These are phyloP conservation scores for Tricholomella constricta DNA, from an alignment of 768 basidiomycete species.

Conservation along the genomic window DNA sequence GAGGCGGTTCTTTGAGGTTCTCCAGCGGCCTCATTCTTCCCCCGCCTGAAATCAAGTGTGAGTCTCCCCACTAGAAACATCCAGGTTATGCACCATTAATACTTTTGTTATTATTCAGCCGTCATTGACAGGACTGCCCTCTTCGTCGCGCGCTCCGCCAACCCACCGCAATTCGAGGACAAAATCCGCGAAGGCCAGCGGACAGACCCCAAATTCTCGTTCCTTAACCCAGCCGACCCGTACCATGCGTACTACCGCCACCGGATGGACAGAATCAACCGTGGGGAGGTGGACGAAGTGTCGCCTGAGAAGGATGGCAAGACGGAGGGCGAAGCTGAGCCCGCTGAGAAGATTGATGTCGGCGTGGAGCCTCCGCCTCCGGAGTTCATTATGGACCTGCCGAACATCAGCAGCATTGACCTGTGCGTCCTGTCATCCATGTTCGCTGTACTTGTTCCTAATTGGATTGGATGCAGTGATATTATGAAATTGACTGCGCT, in stretches of 20 bases:
- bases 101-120: constrained; percentile 43
- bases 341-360: constrained; percentile 56
- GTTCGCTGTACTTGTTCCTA: constrained; percentile 1
- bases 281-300: constrained; percentile 72
- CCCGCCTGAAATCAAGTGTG: constrained; percentile 93
- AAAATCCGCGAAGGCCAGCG: constrained; percentile 97
- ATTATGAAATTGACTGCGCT: constrained; percentile 96
- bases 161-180: constrained; percentile 92
- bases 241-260: constrained; percentile 99
- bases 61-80: constrained; percentile 46
- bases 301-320: constrained; percentile 48
- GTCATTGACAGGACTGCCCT: constrained; percentile 95
- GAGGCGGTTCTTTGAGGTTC: constrained; percentile 50
- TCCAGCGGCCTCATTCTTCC: constrained; percentile 90
- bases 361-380: constrained; percentile 77
- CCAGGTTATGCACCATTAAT: constrained; percentile 5
- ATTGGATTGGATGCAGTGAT: constrained; percentile 55
- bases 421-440: constrained; percentile 60
- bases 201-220: constrained; percentile 97
- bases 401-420: constrained; percentile 86
- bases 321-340: constrained; percentile 31
- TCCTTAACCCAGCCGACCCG: constrained; percentile 94
- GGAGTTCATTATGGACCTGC: constrained; percentile 85
- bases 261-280: constrained; percentile 80
- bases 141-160: constrained; percentile 91